phyloP scores from a whole-genome alignment of 352 stramenopile species.

The Phytophthora pseudosyringae region DNA sequence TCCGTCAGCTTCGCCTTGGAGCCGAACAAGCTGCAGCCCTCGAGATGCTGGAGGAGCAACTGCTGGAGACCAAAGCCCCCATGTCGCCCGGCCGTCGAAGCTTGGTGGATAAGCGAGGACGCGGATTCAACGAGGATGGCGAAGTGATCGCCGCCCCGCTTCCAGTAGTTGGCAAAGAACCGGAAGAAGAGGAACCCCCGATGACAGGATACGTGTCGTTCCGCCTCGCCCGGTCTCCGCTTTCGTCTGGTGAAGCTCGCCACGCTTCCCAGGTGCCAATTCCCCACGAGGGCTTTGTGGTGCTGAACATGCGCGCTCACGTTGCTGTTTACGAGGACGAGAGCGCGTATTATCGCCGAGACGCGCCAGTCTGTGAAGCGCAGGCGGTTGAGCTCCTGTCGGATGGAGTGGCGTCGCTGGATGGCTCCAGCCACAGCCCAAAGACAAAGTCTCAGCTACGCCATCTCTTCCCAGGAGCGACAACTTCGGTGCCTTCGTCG shows the following conservation, averaged over 20 bases:
- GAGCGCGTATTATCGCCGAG: conserved; percentile 41
- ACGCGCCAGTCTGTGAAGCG: conserved; percentile 26
- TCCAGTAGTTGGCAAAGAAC: conserved; percentile 1
- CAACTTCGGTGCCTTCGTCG: conserved; percentile 11
- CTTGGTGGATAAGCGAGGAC: conserved; percentile 28
- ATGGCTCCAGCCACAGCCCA: conserved; percentile 19
- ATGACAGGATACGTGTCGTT: conserved; percentile 38
- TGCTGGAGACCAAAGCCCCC: conserved; percentile 38
- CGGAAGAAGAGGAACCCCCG: conserved; percentile 27
- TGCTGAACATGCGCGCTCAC: conserved; percentile 39
- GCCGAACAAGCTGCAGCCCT: conserved; percentile 56
- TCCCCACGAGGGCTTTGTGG: conserved; percentile 40
- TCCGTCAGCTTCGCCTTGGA: conserved; percentile 64
- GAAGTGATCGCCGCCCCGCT: not conserved
- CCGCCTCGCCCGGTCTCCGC: conserved; percentile 15
- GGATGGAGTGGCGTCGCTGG: conserved; percentile 22
- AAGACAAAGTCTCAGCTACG: conserved; percentile 29
- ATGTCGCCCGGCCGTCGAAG: conserved; percentile 32
- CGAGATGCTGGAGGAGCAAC: conserved; percentile 64
- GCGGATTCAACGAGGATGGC: conserved; percentile 10
- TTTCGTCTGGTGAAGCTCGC: conserved; percentile 20
- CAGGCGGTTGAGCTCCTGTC: conserved; percentile 45
- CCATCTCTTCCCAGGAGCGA: conserved; percentile 28
- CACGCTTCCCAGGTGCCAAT: conserved; percentile 24
- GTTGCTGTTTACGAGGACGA: conserved; percentile 57